Percentiles rank a stretch among this genome's conserved stretches.
phyloP scores from a whole-genome alignment of 2,329 filamentous ascomycete genomes.

The Cladosporium sp. region DNA sequence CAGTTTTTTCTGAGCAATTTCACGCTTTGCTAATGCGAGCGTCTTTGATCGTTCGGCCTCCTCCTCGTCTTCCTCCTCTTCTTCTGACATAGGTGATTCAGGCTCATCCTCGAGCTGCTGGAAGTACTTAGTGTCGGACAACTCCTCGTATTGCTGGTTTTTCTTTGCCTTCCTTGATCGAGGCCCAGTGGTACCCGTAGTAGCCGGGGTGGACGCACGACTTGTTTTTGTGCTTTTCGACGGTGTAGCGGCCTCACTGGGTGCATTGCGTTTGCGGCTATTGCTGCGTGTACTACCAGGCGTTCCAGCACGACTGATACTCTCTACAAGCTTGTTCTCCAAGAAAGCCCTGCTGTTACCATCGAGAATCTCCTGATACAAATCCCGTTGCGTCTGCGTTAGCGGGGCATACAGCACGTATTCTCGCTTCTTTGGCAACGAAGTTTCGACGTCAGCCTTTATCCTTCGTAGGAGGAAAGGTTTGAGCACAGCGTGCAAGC shows the following conservation, averaged over 20 bases:
- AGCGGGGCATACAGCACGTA: slow-evolving; percentile 94
- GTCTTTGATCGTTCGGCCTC: slow-evolving; percentile 67
- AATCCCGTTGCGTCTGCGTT: slow-evolving; percentile 83
- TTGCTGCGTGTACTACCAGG: slow-evolving; percentile 47
- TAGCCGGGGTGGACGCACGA: slow-evolving; percentile 69
- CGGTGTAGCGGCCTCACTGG: slow-evolving; percentile 45
- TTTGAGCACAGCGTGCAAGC: slow-evolving; percentile 89
- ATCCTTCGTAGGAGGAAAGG: slow-evolving; percentile 84
- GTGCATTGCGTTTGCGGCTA: slow-evolving; percentile 60
- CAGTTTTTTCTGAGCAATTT: slow-evolving; percentile 87
- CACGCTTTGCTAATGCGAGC: slow-evolving; percentile 77
- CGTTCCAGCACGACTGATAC: slow-evolving; percentile 57
- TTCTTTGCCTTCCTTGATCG: slow-evolving; percentile 54
- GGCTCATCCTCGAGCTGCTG: slow-evolving; percentile 67
- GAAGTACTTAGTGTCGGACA: slow-evolving; percentile 86
- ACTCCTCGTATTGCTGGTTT: slow-evolving; percentile 63
- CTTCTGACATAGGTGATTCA: slow-evolving; percentile 42
- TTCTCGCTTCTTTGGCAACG: slow-evolving; percentile 93
- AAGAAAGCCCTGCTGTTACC: slow-evolving; percentile 58
- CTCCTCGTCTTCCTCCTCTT: slow-evolving; percentile 52
- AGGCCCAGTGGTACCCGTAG: slow-evolving; percentile 49
- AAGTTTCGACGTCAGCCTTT: slow-evolving; percentile 88
- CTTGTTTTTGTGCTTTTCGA: slow-evolving; percentile 76
- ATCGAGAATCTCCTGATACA: slow-evolving; percentile 75
- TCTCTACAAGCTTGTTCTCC: slow-evolving; percentile 73